Evolutionary conservation across 2,329 filamentous ascomycete genomes (phyloP).

Genomic region (Gnomoniopsis smithogilvyi): DNA sequence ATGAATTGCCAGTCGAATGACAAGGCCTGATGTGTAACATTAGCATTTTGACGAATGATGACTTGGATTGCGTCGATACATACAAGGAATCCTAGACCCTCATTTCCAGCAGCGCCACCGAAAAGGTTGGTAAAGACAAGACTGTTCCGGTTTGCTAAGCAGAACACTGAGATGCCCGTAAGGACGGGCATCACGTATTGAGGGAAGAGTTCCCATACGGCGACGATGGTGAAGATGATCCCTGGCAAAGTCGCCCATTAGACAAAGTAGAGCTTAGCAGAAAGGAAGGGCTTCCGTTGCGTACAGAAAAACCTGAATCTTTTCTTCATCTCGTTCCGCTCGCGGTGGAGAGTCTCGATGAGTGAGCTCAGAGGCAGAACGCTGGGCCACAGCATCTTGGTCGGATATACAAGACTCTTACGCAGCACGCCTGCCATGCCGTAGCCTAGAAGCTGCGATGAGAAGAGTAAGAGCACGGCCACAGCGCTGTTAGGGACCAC

Average conservation of each 20-base stretch:
- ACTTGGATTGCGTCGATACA: background rate
- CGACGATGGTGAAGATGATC: slow-evolving; percentile 34
- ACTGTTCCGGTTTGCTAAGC: slow-evolving; percentile 39
- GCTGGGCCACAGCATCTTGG: slow-evolving; percentile 34
- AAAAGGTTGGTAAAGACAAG: slow-evolving; percentile 46
- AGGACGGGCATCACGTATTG: slow-evolving; percentile 43
- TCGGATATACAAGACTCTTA: slow-evolving; percentile 42
- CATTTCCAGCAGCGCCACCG: slow-evolving; percentile 37
- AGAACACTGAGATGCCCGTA: slow-evolving; percentile 39
- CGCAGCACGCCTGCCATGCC: slow-evolving; percentile 46
- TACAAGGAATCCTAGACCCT: slow-evolving; percentile 35
- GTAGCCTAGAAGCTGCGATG: slow-evolving; percentile 47
- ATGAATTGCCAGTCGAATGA: slow-evolving; percentile 44
- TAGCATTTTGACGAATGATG: background rate
- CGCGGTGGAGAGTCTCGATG: slow-evolving; percentile 27
- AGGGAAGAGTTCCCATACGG: slow-evolving; percentile 46
- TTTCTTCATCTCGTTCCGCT: slow-evolving; percentile 31
- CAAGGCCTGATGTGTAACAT: slow-evolving; percentile 14
- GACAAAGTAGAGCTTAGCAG: background rate
- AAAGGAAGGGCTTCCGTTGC: background rate
- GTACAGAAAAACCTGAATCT: slow-evolving; percentile 35
- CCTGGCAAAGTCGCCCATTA: slow-evolving; percentile 17
- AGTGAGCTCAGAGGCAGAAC: slow-evolving; percentile 29
- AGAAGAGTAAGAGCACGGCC: slow-evolving; percentile 42
- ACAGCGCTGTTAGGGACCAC: slow-evolving; percentile 34